Evolutionary conservation across 306 rosid genomes (phyloP).

Genomic region (Vigna hirtella): DNA sequence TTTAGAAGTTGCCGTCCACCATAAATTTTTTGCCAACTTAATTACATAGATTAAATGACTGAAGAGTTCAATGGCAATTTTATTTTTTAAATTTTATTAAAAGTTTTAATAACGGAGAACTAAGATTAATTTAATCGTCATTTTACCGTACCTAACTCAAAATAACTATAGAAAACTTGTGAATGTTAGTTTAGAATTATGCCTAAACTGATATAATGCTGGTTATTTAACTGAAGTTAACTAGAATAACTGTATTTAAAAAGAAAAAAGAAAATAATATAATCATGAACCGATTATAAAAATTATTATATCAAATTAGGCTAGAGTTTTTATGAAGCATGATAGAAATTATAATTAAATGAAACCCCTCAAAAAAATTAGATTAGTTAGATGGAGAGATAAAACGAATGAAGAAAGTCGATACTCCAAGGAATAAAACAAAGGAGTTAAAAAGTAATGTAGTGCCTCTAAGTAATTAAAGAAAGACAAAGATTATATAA

Average conservation of each 20-base stretch:
- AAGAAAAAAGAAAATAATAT: not conserved
- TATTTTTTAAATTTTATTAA: no score
- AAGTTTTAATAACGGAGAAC: no score
- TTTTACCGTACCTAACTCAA: no score
- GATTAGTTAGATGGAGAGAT: not conserved
- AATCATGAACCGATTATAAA: not conserved
- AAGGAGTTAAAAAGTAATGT: not conserved
- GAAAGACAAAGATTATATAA: not conserved
- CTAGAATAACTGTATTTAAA: not conserved
- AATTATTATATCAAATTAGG: not conserved
- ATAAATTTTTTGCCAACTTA: no score
- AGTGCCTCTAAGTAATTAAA: not conserved
- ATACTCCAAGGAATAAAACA: not conserved
- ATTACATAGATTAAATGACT: no score
- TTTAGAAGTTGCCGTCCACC: no score
- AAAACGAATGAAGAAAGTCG: not conserved
- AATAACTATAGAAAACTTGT: no score
- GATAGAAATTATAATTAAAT: not conserved
- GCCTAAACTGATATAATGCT: not conserved
- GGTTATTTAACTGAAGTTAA: not conserved
- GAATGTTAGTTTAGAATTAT: no score
- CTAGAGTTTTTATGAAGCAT: not conserved
- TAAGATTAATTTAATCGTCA: no score
- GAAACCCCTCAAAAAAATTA: not conserved
- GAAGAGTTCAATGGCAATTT: no score